A percentile compares a stretch with the other conserved stretches of the same genome.
phyloP scores from a whole-genome alignment of 192 early-diverging fungal species.

The Diversispora eburnea region DNA sequence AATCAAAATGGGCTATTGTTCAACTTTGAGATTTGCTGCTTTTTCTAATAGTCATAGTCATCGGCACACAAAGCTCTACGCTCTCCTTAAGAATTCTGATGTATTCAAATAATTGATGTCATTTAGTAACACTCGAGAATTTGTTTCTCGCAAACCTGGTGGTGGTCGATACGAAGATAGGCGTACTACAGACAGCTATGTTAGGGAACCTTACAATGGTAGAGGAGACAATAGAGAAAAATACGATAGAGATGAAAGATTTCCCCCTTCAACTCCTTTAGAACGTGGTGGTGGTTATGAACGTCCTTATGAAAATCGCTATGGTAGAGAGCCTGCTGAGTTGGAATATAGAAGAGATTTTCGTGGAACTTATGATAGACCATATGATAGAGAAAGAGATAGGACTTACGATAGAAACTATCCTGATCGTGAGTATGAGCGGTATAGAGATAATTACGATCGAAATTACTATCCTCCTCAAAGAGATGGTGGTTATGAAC shows the following conservation, averaged over 20 bases:
- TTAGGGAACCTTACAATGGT: constrained; percentile 15
- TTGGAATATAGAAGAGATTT: constrained; percentile 25
- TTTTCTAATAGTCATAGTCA: neutral
- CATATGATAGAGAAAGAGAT: constrained; percentile 26
- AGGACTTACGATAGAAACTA: constrained; percentile 18
- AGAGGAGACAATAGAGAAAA: constrained; percentile 14
- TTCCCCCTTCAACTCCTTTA: constrained; percentile 9
- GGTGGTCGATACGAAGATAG: constrained; percentile 24
- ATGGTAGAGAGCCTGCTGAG: constrained; percentile 23
- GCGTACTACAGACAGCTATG: constrained; percentile 15
- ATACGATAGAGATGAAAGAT: constrained; percentile 24
- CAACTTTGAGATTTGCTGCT: neutral
- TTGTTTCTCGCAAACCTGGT: constrained; percentile 18
- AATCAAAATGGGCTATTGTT: constrained; percentile 2
- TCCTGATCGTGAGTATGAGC: constrained; percentile 25
- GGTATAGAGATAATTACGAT: constrained; percentile 20
- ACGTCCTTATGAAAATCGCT: constrained; percentile 20
- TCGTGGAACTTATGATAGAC: constrained; percentile 21
- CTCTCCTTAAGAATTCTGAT: constrained; percentile 19
- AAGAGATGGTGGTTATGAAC: constrained; percentile 19
- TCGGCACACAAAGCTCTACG: too few relatives aligned
- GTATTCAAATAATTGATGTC: constrained; percentile 22
- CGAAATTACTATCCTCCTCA: constrained; percentile 10
- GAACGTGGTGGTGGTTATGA: constrained; percentile 12
- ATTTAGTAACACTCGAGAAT: constrained; percentile 11